These are phyloP conservation scores for Ichthyophthirius multifiliis DNA, from an alignment of 169 alveolate species.

Conservation along the genomic window DNA sequence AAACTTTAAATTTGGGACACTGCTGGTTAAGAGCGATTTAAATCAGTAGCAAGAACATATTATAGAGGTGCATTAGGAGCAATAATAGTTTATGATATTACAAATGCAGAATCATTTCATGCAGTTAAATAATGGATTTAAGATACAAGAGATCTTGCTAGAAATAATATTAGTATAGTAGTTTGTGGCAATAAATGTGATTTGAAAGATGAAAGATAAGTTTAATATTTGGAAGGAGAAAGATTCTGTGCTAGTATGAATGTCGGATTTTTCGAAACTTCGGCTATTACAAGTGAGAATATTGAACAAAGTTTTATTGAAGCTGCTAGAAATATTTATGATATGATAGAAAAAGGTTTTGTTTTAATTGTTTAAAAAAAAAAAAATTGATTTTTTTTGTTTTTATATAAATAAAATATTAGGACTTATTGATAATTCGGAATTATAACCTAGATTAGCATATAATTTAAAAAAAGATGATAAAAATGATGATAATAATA, in stretches of 20 bases:
- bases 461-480: too few relatives aligned
- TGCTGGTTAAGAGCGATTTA: slow-evolving; percentile 83
- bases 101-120: slow-evolving; percentile 55
- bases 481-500: too few relatives aligned
- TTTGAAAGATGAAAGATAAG: slow-evolving; percentile 66
- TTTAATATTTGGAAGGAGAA: slow-evolving; percentile 84
- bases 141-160: slow-evolving; percentile 61
- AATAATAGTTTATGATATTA: slow-evolving; percentile 72
- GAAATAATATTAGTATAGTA: slow-evolving; percentile 51
- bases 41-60: slow-evolving; percentile 75
- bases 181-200: slow-evolving; percentile 79
- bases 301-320: slow-evolving; percentile 80
- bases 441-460: too few relatives aligned
- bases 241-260: slow-evolving; percentile 87
- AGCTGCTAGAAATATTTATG: slow-evolving; percentile 76
- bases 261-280: slow-evolving; percentile 84
- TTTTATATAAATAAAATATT: too few relatives aligned
- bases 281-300: slow-evolving; percentile 92
- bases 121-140: slow-evolving; percentile 61
- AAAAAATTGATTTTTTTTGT: too few relatives aligned
- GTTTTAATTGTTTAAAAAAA: too few relatives aligned
- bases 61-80: slow-evolving; percentile 83
- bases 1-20: slow-evolving; percentile 85
- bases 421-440: too few relatives aligned
- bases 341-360: slow-evolving; percentile 86